phyloP scores from a whole-genome alignment of 2,329 filamentous ascomycete species.

The Dendrostoma leiphaemia region DNA sequence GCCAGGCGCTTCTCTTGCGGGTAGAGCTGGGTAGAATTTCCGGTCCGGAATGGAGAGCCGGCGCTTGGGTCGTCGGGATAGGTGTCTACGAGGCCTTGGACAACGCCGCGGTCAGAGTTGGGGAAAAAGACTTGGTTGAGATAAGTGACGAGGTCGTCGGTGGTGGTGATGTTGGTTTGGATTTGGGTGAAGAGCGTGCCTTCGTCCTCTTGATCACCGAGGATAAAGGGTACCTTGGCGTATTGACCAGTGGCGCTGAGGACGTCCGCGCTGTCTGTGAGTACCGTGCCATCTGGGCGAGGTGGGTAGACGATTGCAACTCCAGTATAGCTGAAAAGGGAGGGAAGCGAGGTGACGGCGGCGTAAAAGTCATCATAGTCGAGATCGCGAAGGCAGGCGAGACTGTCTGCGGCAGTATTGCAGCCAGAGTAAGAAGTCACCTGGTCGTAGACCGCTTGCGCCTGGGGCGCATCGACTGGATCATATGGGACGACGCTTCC shows the following conservation, averaged over 20 bases:
- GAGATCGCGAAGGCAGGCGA: constrained; percentile 54
- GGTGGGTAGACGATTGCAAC: constrained; percentile 61
- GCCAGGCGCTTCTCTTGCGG: too few species aligned
- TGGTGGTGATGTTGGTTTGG: constrained; percentile 56
- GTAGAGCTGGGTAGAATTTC: too few species aligned
- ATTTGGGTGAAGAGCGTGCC: constrained; percentile 62
- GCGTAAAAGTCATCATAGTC: constrained; percentile 49
- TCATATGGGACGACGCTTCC: constrained; percentile 49
- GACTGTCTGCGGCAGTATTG: constrained; percentile 38
- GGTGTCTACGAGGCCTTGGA: too few species aligned
- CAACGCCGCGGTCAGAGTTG: too few species aligned
- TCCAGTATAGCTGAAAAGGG: constrained; percentile 52
- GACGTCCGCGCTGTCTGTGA: constrained; percentile 53
- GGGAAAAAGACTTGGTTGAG: too few species aligned
- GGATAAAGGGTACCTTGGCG: constrained; percentile 59
- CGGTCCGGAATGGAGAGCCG: too few species aligned
- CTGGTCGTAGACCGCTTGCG: constrained; percentile 52
- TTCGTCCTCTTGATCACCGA: constrained; percentile 65
- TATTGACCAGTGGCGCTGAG: constrained; percentile 47
- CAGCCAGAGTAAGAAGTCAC: constrained; percentile 54
- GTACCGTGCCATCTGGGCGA: constrained; percentile 54
- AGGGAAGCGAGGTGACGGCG: constrained; percentile 57
- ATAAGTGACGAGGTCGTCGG: constrained; percentile 50
- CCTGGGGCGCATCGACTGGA: constrained; percentile 53
- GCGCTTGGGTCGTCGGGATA: too few species aligned